Evolutionary conservation across 805 yeast species (phyloP).

Genomic region (Priceomyces fermenticarens): DNA sequence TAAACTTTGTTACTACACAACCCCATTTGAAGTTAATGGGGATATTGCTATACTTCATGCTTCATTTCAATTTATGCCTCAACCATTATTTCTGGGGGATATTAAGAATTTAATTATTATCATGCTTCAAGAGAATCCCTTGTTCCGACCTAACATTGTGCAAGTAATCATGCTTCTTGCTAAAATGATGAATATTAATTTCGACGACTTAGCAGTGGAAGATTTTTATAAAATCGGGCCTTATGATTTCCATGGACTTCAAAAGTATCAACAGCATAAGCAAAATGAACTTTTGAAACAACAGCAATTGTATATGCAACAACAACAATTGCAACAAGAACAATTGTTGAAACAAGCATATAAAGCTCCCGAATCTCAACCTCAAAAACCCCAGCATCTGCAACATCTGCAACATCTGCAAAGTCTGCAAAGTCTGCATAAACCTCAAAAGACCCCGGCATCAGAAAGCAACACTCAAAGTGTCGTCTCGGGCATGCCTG

Average conservation of each 20-base stretch:
- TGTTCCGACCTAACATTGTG: slow-evolving; percentile 79
- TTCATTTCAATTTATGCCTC: slow-evolving; percentile 68
- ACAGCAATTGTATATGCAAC: slow-evolving; percentile 40
- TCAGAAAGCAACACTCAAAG: background rate
- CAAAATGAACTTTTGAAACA: slow-evolving; percentile 33
- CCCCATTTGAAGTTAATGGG: slow-evolving; percentile 90
- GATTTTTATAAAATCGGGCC: slow-evolving; percentile 53
- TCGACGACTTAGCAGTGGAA: slow-evolving; percentile 25
- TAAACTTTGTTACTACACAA: slow-evolving; percentile 86
- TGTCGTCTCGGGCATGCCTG: background rate
- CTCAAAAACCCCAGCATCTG: slow-evolving; percentile 1
- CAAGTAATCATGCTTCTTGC: slow-evolving; percentile 71
- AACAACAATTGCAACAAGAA: slow-evolving; percentile 17
- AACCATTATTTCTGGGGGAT: slow-evolving; percentile 67
- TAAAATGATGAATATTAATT: slow-evolving; percentile 43
- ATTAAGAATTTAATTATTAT: slow-evolving; percentile 73
- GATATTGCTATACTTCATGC: slow-evolving; percentile 87
- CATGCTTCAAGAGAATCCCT: slow-evolving; percentile 80
- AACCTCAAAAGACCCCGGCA: slow-evolving; percentile 1
- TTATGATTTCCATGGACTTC: slow-evolving; percentile 55
- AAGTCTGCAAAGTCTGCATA: slow-evolving; percentile 3
- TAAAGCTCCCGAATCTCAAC: background rate
- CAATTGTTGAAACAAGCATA: background rate
- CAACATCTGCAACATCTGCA: slow-evolving; percentile 6
- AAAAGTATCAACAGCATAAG: slow-evolving; percentile 43